These are phyloP conservation scores for Candida multigemmis DNA, from an alignment of 805 yeast genomes.

Conservation along the genomic window DNA sequence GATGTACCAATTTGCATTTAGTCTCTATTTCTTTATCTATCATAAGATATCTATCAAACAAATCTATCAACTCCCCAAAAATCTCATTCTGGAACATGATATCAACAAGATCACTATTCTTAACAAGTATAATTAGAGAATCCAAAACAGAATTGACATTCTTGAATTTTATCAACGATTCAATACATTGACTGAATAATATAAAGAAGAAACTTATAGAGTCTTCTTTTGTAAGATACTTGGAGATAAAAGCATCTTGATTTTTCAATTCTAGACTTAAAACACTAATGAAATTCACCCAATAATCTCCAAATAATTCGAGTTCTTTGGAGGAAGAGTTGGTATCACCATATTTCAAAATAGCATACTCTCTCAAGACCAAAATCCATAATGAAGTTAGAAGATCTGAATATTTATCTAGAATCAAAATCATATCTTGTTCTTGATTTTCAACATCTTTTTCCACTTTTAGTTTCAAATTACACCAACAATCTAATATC, in stretches of 20 bases:
- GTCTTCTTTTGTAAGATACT: constrained; percentile 44
- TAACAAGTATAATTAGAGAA: constrained; percentile 40
- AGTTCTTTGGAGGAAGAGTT: constrained; percentile 25
- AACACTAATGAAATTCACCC: constrained; percentile 75
- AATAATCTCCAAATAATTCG: constrained; percentile 46
- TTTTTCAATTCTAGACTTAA: constrained; percentile 55
- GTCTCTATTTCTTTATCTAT: constrained; percentile 57
- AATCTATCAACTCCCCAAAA: constrained; percentile 66
- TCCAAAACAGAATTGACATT: constrained; percentile 43
- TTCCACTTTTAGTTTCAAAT: constrained; percentile 29
- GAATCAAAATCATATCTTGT: constrained; percentile 38
- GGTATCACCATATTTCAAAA: constrained; percentile 44
- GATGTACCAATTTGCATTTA: constrained; percentile 40
- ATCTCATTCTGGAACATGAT: constrained; percentile 58
- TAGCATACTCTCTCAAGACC: constrained; percentile 65
- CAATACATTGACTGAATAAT: constrained; percentile 76
- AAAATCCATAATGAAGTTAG: constrained; percentile 76
- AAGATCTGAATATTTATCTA: constrained; percentile 46
- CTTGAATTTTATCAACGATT: constrained; percentile 47
- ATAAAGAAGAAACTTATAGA: constrained; percentile 64
- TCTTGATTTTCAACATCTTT: constrained; percentile 3
- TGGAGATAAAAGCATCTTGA: constrained; percentile 34
- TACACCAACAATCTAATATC: constrained; percentile 68
- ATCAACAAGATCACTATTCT: constrained; percentile 45
- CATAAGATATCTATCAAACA: constrained; percentile 63